phyloP scores from a whole-genome alignment of 225 moss, liverwort and hornwort species.

The Lunularia cruciata region DNA sequence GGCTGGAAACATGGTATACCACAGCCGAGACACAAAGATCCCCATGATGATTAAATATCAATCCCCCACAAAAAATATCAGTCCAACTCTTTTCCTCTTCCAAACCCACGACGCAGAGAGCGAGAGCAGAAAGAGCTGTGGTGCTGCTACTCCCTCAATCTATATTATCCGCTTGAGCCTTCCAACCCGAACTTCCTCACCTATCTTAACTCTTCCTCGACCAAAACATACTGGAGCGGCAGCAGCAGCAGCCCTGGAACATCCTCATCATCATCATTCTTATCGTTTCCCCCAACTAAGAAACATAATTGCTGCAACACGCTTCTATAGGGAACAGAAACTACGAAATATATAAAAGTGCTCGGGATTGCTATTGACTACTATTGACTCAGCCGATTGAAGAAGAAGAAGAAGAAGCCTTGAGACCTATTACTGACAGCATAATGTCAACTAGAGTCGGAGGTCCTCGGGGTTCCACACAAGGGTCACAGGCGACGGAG shows the following conservation, averaged over 20 bases:
- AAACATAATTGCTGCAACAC: slow-evolving; percentile 2
- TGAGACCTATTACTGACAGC: neutral
- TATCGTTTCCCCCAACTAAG: neutral
- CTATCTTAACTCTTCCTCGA: slow-evolving; percentile 4
- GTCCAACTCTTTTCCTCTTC: no score
- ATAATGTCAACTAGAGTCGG: neutral
- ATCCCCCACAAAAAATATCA: no score
- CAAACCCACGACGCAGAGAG: neutral
- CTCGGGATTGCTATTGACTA: neutral
- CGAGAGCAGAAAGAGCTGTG: no score
- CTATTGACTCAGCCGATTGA: neutral
- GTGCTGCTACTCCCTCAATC: neutral
- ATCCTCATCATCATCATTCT: slow-evolving; percentile 7
- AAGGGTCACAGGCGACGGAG: neutral
- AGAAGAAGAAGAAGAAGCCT: no score
- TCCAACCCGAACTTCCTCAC: neutral
- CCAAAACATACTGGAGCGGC: neutral
- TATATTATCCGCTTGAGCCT: neutral
- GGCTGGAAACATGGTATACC: slow-evolving; percentile 87
- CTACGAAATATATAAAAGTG: no score
- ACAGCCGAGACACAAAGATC: slow-evolving; percentile 71
- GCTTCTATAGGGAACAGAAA: no score
- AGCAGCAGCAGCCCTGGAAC: neutral
- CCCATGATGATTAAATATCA: no score
- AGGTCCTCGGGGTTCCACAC: neutral